Evolutionary conservation across 768 basidiomycete genomes (phyloP).

Genomic region (Pholiota microspora): DNA sequence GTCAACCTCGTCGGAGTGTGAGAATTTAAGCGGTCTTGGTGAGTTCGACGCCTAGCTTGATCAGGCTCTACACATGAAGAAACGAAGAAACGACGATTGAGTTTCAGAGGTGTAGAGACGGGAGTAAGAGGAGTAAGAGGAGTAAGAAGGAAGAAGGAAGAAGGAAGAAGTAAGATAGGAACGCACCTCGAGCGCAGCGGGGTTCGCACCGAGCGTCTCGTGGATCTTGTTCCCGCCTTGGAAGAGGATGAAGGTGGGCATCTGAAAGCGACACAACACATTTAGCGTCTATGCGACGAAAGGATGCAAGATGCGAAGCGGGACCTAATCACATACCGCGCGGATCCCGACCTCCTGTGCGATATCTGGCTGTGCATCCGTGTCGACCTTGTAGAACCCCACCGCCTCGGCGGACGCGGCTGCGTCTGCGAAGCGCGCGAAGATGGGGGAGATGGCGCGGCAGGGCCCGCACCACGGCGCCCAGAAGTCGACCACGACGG

Average conservation of each 20-base stretch:
- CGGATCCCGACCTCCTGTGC: conserved; percentile 57
- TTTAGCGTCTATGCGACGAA: too few relatives aligned
- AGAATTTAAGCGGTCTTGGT: background rate
- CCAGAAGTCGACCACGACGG: conserved; percentile 71
- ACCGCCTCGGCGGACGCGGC: conserved; percentile 32
- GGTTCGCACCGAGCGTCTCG: conserved; percentile 49
- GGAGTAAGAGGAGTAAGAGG: too few relatives aligned
- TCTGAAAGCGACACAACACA: conserved; percentile 21
- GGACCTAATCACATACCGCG: conserved; percentile 52
- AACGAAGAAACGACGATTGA: too few relatives aligned
- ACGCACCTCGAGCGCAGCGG: conserved; percentile 38
- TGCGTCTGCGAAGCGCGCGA: conserved; percentile 48
- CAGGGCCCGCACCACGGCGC: conserved; percentile 79
- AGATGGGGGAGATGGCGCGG: conserved; percentile 60
- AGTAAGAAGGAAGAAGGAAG: background rate
- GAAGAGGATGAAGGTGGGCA: conserved; percentile 42
- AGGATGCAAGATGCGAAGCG: too few relatives aligned
- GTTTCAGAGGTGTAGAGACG: too few relatives aligned
- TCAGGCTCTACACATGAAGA: background rate
- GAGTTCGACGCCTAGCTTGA: background rate
- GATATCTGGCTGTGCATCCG: conserved; percentile 56
- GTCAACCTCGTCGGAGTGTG: too few relatives aligned
- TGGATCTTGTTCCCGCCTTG: conserved; percentile 32
- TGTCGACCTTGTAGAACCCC: conserved; percentile 72
- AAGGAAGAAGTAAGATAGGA: background rate